These are phyloP conservation scores for Pouteria glomerata DNA, from an alignment of 148 eudicot species.

Conservation along the genomic window DNA sequence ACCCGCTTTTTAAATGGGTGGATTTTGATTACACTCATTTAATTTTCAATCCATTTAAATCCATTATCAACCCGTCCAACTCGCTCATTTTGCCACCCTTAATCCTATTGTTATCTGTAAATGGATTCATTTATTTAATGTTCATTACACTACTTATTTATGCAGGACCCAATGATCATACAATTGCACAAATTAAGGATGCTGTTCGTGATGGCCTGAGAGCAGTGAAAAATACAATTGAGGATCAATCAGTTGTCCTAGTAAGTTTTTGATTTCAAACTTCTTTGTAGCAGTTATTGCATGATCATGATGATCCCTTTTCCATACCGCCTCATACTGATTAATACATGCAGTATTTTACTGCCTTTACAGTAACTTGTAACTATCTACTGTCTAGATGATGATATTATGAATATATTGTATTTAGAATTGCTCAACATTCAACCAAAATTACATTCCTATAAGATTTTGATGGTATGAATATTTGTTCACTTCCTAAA, in stretches of 20 bases:
- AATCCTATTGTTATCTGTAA: not conserved
- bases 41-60: no score
- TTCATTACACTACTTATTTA: not conserved
- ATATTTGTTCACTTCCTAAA: not conserved
- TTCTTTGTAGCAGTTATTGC: not conserved
- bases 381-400: not conserved
- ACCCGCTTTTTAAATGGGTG: no score
- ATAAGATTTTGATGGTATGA: not conserved
- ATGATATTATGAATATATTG: not conserved
- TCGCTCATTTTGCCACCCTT: no score
- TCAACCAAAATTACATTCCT: not conserved
- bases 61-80: no score
- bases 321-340: not conserved
- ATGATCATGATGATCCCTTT: not conserved
- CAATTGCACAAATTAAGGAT: slow-evolving; percentile 98
- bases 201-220: slow-evolving; percentile 98
- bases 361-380: not conserved
- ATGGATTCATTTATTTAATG: not conserved
- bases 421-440: not conserved
- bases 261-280: slow-evolving; percentile 32
- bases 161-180: slow-evolving; percentile 96
- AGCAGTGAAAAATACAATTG: slow-evolving; percentile 88
- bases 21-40: no score
- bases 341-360: not conserved
- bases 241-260: slow-evolving; percentile 84